Evolutionary conservation across 805 yeast genomes (phyloP).

Genomic region (Wickerhamiella azymoides): DNA sequence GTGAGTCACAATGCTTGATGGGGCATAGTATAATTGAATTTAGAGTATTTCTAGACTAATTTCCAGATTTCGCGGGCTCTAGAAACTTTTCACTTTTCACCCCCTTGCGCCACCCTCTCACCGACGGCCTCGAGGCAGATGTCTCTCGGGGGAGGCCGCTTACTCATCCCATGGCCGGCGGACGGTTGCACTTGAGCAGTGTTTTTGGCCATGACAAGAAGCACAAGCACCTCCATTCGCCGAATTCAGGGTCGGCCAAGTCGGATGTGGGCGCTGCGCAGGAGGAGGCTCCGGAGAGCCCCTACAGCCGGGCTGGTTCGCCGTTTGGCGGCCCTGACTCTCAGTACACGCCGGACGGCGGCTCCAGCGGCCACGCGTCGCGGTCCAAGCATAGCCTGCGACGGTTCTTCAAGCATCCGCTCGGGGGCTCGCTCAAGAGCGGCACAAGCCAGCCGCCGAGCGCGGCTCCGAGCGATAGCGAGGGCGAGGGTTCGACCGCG

Average conservation of each 20-base stretch:
- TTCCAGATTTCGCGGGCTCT: no score
- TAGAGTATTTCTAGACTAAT: no score
- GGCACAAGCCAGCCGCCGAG: background rate
- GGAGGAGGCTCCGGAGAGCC: background rate
- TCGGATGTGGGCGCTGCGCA: background rate
- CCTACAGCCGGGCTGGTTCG: constrained; percentile 4
- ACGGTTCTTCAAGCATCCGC: background rate
- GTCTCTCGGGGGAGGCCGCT: background rate
- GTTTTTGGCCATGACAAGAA: constrained; percentile 6
- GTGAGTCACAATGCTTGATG: no score
- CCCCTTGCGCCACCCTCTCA: no score
- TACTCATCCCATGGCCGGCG: constrained; percentile 2
- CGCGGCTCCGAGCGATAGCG: constrained; percentile 6
- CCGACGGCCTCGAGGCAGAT: no score
- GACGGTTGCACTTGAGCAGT: constrained; percentile 1
- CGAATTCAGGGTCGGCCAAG: background rate
- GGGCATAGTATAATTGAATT: no score
- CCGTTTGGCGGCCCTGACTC: background rate
- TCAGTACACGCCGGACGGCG: background rate
- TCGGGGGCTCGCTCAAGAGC: background rate
- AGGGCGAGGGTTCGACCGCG: background rate
- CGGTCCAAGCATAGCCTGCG: constrained; percentile 4
- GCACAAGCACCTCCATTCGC: background rate
- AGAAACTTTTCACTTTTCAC: no score
- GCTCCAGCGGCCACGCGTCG: background rate